phyloP scores from a whole-genome alignment of 805 yeast species.

The Candida chauliodis region DNA sequence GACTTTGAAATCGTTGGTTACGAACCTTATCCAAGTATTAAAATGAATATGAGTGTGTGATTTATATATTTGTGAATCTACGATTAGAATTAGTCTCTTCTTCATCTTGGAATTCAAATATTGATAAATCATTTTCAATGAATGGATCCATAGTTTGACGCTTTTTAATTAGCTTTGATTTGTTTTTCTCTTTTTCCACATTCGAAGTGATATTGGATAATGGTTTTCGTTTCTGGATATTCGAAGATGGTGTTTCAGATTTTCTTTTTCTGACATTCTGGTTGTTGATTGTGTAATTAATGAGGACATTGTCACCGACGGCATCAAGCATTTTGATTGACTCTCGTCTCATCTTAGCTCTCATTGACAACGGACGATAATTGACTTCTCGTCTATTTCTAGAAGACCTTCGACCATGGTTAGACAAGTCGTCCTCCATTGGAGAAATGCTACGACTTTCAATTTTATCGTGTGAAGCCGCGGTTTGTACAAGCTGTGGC shows the following conservation, averaged over 20 bases:
- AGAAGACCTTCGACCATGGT: slow-evolving; percentile 31
- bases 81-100: slow-evolving; percentile 9
- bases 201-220: slow-evolving; percentile 23
- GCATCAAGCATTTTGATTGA: slow-evolving; percentile 61
- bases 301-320: slow-evolving; percentile 34
- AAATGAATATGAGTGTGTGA: slow-evolving; percentile 96
- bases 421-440: not conserved
- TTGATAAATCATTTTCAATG: slow-evolving; percentile 24
- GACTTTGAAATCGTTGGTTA: slow-evolving; percentile 82
- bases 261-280: slow-evolving; percentile 7
- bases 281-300: slow-evolving; percentile 8
- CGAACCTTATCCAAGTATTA: slow-evolving; percentile 77
- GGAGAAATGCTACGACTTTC: not conserved
- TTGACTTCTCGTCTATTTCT: slow-evolving; percentile 57
- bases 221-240: slow-evolving; percentile 15
- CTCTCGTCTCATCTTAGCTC: slow-evolving; percentile 67
- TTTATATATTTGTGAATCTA: slow-evolving; percentile 5
- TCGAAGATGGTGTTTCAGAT: not conserved
- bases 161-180: not conserved
- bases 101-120: slow-evolving; percentile 38
- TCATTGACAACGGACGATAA: slow-evolving; percentile 64
- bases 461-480: not conserved
- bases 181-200: not conserved
- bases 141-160: slow-evolving; percentile 5
- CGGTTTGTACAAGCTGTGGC: not conserved